Base-by-base conservation (phyloP, 2,329 filamentous ascomycete species). In the Fusarium tjaetaba region DNA sequence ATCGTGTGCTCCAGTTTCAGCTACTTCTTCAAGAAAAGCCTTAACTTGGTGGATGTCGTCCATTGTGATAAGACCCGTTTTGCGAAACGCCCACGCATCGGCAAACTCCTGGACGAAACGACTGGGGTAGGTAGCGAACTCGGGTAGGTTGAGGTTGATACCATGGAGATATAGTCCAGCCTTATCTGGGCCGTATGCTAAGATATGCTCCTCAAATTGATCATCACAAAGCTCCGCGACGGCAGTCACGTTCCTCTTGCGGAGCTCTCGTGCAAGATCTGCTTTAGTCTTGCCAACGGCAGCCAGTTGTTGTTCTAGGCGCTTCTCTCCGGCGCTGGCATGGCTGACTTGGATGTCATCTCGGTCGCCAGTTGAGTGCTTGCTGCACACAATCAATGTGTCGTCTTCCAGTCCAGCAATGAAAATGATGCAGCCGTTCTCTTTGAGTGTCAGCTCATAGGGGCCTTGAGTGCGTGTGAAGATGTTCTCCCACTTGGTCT, bases 401-500 rank as follows among this genome's bases (percentile, higher is more conserved):
- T 90, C 95, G 78, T 98, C 95, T 78, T 97, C 94, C 28, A 99
- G 86, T 20, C 95, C 96, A 22, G 95, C 92, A 49, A 99, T 91
- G 85, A 99, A 99, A 76, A 99, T 98, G 82, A 99, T 99, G 82
- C 96, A 99, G n/a, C 96, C 96, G 79, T 99, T 99, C 83, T 99
- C 96, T 84, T 99, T 99, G 59, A 98, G 90, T 65, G 95, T 98
- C 63, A 99, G 85, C 83, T 99, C 96, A 78, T 98, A 99, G 0
- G 96, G 96, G 0, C 94, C 95, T 72, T 90, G 85, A 2, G 96
- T 98, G 63, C 93, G 88, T 34, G 84, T 83, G 79, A 92, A 86
- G 68, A 99, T 94, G 78, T 92, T 93, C 22, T 86, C 82, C 96
- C 96, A 99, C 77, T 91, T 88, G 7, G 96, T 99, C 73, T 93